A percentile compares a stretch with the other conserved stretches of the same genome.
phyloP scores from a whole-genome alignment of 2,329 filamentous ascomycete species.

The Xylaria sp. region DNA sequence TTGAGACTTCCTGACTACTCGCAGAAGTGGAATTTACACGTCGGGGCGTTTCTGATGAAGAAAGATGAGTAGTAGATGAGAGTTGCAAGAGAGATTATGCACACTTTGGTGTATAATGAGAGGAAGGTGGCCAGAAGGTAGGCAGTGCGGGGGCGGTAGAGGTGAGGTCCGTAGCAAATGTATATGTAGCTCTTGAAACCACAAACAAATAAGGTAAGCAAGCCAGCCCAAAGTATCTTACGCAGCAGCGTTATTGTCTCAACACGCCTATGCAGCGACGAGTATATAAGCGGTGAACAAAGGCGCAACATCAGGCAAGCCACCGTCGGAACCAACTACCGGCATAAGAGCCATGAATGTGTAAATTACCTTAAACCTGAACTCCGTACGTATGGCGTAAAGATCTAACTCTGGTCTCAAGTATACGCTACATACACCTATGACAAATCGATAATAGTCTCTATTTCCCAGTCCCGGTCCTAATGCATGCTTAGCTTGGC shows the following conservation, averaged over 20 bases:
- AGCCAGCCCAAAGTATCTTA: neutral
- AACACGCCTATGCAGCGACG: too few relatives aligned
- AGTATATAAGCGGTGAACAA: neutral
- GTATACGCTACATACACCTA: conserved; percentile 32
- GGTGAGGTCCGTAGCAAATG: neutral
- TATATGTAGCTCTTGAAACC: neutral
- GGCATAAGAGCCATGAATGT: neutral
- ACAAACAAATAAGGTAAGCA: neutral
- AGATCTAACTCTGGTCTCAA: conserved; percentile 29
- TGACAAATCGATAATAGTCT: conserved; percentile 28
- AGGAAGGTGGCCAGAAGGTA: neutral
- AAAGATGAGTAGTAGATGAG: neutral
- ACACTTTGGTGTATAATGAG: neutral
- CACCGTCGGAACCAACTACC: neutral
- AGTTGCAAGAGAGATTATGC: neutral
- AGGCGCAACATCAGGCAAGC: neutral
- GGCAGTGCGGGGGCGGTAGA: neutral
- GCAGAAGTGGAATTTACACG: neutral
- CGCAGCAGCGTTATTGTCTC: neutral
- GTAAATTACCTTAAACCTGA: conserved; percentile 18
- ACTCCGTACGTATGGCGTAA: conserved; percentile 35
- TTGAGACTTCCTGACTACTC: neutral
- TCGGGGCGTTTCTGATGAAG: neutral
- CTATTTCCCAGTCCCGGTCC: conserved; percentile 30
- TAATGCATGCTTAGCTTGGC: conserved; percentile 34